Conservation (phyloP, 2,329 filamentous ascomycete genomes). For the Trichoderma sp. region DNA sequence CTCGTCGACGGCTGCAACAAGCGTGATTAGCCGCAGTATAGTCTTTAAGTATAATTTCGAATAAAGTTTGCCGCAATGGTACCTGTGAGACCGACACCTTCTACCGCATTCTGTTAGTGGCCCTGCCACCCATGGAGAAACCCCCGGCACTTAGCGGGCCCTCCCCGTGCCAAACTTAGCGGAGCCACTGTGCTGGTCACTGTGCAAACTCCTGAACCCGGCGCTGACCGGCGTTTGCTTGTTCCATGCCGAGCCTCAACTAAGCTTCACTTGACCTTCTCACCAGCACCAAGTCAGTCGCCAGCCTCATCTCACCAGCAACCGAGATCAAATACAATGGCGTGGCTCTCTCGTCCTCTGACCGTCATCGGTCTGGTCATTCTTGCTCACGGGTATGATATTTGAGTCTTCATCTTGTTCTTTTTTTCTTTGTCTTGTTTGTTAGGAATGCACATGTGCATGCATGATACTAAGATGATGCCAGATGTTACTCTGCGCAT, state of each 20-base stretch:
- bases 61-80: rapidly evolving
- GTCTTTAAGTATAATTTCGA: not conserved
- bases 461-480: constrained; percentile 3
- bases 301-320: not conserved
- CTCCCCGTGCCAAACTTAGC: not conserved
- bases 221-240: not conserved
- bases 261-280: not conserved
- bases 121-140: not conserved
- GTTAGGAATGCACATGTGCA: not conserved
- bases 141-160: not conserved
- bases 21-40: not conserved
- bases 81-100: not conserved
- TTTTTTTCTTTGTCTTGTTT: not conserved
- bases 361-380: constrained; percentile 12
- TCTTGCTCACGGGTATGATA: constrained; percentile 12
- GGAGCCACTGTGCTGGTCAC: not conserved
- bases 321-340: not conserved
- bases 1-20: not conserved
- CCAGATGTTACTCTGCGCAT: constrained; percentile 91
- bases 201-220: not conserved
- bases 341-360: constrained; percentile 13
- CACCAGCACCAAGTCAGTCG: not conserved
- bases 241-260: constrained; percentile 1
- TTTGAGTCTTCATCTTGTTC: not conserved
- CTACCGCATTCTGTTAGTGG: constrained; percentile 6